These are phyloP conservation scores for Camelina sativa DNA, from an alignment of 345 rosid species.

Conservation along the genomic window DNA sequence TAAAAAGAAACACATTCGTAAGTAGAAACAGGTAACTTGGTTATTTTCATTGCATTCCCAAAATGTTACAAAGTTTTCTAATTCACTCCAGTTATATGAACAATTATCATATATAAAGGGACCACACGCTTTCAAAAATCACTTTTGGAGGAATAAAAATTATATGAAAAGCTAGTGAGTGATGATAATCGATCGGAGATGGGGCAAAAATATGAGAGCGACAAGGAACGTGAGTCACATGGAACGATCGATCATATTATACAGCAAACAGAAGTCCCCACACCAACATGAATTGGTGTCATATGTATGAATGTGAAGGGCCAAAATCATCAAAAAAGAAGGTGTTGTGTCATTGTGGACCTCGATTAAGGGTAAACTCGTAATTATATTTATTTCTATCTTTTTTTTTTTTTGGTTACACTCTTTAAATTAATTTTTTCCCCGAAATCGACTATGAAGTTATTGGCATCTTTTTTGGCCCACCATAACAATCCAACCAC, in stretches of 20 bases:
- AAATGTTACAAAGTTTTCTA: conserved; percentile 7
- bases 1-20: conserved; percentile 18
- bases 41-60: conserved; percentile 15
- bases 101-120: conserved; percentile 24
- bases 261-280: conserved; percentile 45
- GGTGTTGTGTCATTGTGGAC: conserved; percentile 33
- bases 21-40: background rate
- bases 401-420: background rate
- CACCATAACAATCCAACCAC: conserved; percentile 44
- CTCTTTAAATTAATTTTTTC: conserved; percentile 10
- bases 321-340: conserved; percentile 38
- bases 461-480: conserved; percentile 38
- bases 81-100: conserved; percentile 25
- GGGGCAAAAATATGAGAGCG: conserved; percentile 46
- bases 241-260: conserved; percentile 40
- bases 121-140: conserved; percentile 31
- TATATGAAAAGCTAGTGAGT: conserved; percentile 32
- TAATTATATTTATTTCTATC: conserved; percentile 17
- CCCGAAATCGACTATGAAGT: conserved; percentile 36
- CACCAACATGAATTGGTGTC: conserved; percentile 45
- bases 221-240: conserved; percentile 50
- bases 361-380: conserved; percentile 18
- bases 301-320: conserved; percentile 40
- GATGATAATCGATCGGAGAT: conserved; percentile 37
- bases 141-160: conserved; percentile 6